phyloP scores from a whole-genome alignment of 2,329 filamentous ascomycete species.

The Trichothecium sympodiale region DNA sequence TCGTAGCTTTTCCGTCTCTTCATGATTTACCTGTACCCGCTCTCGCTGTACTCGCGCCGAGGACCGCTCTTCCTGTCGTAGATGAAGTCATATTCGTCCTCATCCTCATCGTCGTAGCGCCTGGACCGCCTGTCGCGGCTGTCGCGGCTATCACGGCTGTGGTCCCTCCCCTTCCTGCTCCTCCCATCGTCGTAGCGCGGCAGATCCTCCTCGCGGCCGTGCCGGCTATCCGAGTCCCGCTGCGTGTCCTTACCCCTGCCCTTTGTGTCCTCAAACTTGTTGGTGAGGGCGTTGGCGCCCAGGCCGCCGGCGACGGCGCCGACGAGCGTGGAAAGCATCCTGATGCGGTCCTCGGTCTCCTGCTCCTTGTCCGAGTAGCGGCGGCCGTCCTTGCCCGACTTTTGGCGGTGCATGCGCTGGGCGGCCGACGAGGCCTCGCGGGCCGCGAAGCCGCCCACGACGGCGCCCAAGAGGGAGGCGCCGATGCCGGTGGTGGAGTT shows the following conservation, averaged over 20 bases:
- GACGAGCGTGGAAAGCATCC: slow-evolving; percentile 36
- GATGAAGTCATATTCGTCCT: slow-evolving; percentile 14
- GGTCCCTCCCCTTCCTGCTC: too few relatives aligned
- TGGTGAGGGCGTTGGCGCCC: slow-evolving; percentile 39
- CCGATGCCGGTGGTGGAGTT: slow-evolving; percentile 37
- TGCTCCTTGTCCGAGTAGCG: slow-evolving; percentile 14
- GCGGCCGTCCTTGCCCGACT: slow-evolving; percentile 4
- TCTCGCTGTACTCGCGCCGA: too few relatives aligned
- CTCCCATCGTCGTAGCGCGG: slow-evolving; percentile 12
- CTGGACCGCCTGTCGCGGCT: slow-evolving; percentile 8
- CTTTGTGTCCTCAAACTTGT: slow-evolving; percentile 26
- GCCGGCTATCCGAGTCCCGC: slow-evolving; percentile 21
- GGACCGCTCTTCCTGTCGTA: too few relatives aligned
- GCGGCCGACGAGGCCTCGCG: slow-evolving; percentile 33
- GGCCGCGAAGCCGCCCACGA: slow-evolving; percentile 43
- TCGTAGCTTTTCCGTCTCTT: too few relatives aligned
- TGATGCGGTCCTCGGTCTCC: slow-evolving; percentile 18
- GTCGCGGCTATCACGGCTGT: slow-evolving; percentile 4
- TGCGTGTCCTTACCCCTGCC: slow-evolving; percentile 20
- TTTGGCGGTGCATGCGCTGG: slow-evolving; percentile 17
- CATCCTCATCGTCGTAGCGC: slow-evolving; percentile 8
- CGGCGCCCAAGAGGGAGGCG: slow-evolving; percentile 39
- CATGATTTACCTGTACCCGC: too few relatives aligned
- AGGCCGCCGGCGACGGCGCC: slow-evolving; percentile 44
- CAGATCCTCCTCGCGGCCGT: slow-evolving; percentile 16